A percentile compares a stretch with the other conserved stretches of the same genome.
These are phyloP conservation scores for Boletus coccyginus DNA, from an alignment of 768 basidiomycete species.

Conservation along the genomic window DNA sequence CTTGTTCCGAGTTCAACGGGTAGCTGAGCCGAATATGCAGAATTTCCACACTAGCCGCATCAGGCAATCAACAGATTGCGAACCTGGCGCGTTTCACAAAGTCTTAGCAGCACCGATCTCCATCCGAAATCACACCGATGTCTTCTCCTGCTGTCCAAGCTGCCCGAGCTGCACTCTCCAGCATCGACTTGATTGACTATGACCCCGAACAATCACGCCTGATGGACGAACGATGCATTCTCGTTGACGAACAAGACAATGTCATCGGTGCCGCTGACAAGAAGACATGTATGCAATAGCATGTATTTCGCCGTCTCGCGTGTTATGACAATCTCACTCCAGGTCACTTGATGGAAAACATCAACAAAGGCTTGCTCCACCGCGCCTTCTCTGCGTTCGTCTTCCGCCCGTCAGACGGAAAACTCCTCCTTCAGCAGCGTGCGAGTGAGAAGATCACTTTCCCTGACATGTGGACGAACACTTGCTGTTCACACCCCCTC, in stretches of 20 bases:
- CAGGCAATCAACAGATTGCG: neutral
- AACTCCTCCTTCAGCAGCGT: slow-evolving; percentile 89
- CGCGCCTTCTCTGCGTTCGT: slow-evolving; percentile 98
- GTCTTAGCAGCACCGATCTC: neutral
- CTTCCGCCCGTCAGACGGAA: slow-evolving; percentile 92
- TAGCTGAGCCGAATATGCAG: neutral
- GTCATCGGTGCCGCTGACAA: slow-evolving; percentile 88
- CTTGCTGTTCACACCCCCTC: slow-evolving; percentile 96
- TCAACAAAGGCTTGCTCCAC: slow-evolving; percentile 89
- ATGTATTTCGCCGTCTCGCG: neutral
- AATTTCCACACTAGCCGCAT: neutral
- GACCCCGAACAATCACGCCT: slow-evolving; percentile 90
- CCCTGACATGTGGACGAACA: slow-evolving; percentile 99
- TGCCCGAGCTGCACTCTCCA: slow-evolving; percentile 62
- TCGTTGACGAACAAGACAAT: slow-evolving; percentile 85
- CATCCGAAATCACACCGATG: slow-evolving; percentile 34
- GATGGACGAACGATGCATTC: slow-evolving; percentile 95
- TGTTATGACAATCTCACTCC: neutral
- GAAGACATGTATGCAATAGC: slow-evolving; percentile 77
- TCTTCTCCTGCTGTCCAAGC: slow-evolving; percentile 61
- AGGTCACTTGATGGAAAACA: slow-evolving; percentile 97
- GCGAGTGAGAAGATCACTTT: slow-evolving; percentile 99
- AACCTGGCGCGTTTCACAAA: too few species aligned
- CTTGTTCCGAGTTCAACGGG: neutral
- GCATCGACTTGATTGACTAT: slow-evolving; percentile 77